Conservation (phyloP, 768 basidiomycete genomes). For the Rhizopogon rudus region DNA sequence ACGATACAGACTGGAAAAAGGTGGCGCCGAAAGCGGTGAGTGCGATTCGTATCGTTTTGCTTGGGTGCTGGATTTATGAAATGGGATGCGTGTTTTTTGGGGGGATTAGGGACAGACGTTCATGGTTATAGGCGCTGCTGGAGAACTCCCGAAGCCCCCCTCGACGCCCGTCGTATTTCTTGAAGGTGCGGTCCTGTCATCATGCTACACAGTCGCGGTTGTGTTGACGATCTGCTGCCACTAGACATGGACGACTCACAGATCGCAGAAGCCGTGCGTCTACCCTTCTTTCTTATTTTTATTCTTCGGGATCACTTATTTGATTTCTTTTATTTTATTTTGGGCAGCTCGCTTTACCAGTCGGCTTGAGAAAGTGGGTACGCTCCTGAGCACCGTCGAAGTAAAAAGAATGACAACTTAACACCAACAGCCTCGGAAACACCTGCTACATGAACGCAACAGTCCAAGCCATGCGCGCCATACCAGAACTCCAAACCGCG, state of each 20-base stretch:
- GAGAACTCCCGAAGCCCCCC: slow-evolving; percentile 88
- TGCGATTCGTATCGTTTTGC: slow-evolving; percentile 5
- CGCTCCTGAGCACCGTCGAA: background rate
- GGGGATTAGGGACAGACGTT: slow-evolving; percentile 72
- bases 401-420: background rate
- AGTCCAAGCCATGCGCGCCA: slow-evolving; percentile 87
- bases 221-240: slow-evolving; percentile 2
- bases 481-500: slow-evolving; percentile 82
- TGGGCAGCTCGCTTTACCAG: slow-evolving; percentile 67
- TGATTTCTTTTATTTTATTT: slow-evolving; percentile 1
- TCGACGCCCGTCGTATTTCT: slow-evolving; percentile 74
- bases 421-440: slow-evolving; percentile 63
- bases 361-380: slow-evolving; percentile 71
- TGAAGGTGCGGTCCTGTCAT: slow-evolving; percentile 51
- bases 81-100: background rate
- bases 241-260: slow-evolving; percentile 82
- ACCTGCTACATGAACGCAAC: slow-evolving; percentile 99
- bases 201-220: background rate
- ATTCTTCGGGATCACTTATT: background rate
- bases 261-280: slow-evolving; percentile 71
- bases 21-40: slow-evolving; percentile 76
- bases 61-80: too few species aligned
- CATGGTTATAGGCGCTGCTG: slow-evolving; percentile 91
- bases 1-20: slow-evolving; percentile 84
- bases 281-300: too few species aligned